These are phyloP conservation scores for Macadamia tetraphylla DNA, from an alignment of 164 flowering plant species.

Conservation along the genomic window DNA sequence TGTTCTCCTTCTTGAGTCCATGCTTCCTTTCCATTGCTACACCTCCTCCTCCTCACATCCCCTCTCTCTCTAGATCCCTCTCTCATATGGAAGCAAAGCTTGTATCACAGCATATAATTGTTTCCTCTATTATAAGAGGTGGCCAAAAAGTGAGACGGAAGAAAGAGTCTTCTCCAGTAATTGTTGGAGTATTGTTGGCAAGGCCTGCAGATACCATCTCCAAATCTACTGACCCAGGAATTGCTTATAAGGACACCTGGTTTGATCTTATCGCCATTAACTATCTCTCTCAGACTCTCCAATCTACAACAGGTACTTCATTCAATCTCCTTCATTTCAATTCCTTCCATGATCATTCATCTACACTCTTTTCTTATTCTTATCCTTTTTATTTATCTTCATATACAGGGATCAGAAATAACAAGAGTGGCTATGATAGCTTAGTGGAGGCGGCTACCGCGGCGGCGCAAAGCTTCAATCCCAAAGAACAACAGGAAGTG, in stretches of 20 bases:
- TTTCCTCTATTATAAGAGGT: conserved; percentile 1
- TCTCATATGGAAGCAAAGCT: conserved; percentile 29
- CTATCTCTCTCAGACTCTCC: conserved; percentile 57
- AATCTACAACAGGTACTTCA: conserved; percentile 50
- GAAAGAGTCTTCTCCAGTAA: conserved; percentile 2
- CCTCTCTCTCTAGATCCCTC: neutral
- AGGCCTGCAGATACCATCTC: conserved; percentile 22
- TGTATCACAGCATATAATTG: conserved; percentile 5
- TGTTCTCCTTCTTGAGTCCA: no score
- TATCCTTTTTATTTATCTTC: neutral
- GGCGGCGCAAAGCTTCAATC: conserved; percentile 29
- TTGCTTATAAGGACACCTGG: conserved; percentile 54
- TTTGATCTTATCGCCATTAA: conserved; percentile 55
- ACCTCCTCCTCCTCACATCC: no score
- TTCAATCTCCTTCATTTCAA: neutral
- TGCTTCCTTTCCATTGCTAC: no score
- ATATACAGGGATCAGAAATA: conserved; percentile 44
- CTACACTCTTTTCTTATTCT: no score
- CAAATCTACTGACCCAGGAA: neutral
- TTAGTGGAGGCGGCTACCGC: conserved; percentile 58
- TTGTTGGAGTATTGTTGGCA: conserved; percentile 26
- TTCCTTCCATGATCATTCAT: neutral
- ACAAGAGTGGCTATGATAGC: conserved; percentile 63
- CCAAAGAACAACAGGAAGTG: conserved; percentile 45
- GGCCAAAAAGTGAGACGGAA: conserved; percentile 3